Evolutionary conservation across 768 basidiomycete genomes (phyloP).

Genomic region (Auricularia sp.): DNA sequence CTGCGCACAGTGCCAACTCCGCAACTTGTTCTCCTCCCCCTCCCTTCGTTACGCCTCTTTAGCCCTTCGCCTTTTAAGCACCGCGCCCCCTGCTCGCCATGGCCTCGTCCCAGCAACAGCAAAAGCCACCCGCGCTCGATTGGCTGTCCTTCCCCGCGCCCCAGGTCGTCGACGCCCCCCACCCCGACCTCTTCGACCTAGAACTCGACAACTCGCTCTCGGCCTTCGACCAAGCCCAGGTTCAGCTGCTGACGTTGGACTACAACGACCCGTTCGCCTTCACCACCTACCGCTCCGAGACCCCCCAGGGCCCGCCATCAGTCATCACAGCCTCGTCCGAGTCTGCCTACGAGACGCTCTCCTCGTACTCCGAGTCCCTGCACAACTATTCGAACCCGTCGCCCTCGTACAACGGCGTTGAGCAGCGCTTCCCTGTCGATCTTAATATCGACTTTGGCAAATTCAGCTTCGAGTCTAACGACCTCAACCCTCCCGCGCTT

Average conservation of each 20-base stretch:
- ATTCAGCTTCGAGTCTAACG: slow-evolving; percentile 34
- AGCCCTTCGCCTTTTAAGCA: background rate
- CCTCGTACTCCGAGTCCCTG: slow-evolving; percentile 58
- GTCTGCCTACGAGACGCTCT: slow-evolving; percentile 61
- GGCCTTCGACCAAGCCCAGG: slow-evolving; percentile 55
- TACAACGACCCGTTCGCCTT: slow-evolving; percentile 55
- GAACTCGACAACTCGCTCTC: slow-evolving; percentile 69
- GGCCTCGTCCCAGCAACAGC: background rate
- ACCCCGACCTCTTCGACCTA: slow-evolving; percentile 74
- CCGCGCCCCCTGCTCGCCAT: background rate
- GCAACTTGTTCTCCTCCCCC: background rate
- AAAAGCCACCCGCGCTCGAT: slow-evolving; percentile 9
- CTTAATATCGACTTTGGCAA: slow-evolving; percentile 66
- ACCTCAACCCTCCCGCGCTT: background rate
- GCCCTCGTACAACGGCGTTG: slow-evolving; percentile 33
- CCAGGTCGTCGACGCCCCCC: slow-evolving; percentile 63
- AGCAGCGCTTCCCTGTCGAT: slow-evolving; percentile 53
- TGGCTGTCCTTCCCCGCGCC: slow-evolving; percentile 62
- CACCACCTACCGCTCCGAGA: slow-evolving; percentile 42
- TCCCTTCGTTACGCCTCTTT: background rate
- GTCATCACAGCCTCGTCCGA: slow-evolving; percentile 72
- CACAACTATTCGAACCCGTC: slow-evolving; percentile 51
- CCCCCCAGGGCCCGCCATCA: slow-evolving; percentile 63
- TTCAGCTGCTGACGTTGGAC: slow-evolving; percentile 44
- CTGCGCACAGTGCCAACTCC: slow-evolving; percentile 1